Conservation (phyloP, 2,329 filamentous ascomycete genomes). For the Alternaria postmessia region DNA sequence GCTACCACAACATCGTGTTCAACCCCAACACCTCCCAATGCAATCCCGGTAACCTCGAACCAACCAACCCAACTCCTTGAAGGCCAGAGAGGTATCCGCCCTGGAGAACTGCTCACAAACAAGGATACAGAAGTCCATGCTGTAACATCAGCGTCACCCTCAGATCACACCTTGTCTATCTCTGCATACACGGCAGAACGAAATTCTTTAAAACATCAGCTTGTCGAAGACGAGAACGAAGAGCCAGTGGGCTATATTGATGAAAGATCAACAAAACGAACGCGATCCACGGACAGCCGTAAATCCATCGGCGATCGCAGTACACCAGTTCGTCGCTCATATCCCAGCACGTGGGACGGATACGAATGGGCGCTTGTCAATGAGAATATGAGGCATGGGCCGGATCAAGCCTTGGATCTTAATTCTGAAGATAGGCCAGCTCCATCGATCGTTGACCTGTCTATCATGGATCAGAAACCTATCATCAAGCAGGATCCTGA, state of each 20-base stretch:
- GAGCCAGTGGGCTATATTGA: neutral
- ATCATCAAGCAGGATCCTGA: neutral
- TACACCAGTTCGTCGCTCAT: neutral
- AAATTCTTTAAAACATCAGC: neutral
- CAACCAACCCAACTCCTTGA: neutral
- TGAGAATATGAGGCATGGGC: neutral
- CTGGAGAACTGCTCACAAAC: neutral
- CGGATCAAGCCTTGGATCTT: neutral
- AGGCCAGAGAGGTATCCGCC: neutral
- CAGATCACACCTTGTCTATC: neutral
- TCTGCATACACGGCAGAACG: neutral
- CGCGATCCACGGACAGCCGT: neutral
- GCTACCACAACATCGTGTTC: neutral
- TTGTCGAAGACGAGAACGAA: neutral
- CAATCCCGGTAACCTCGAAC: neutral
- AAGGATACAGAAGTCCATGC: neutral
- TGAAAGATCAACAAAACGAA: neutral
- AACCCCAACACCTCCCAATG: neutral
- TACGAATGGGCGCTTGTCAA: constrained; percentile 1
- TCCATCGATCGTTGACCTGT: neutral
- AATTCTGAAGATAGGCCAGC: neutral
- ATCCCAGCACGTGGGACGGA: neutral
- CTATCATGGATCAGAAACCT: neutral
- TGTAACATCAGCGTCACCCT: neutral
- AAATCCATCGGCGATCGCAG: neutral